Conservation (phyloP, 352 stramenopile species). For the Phytophthora cactorum region DNA sequence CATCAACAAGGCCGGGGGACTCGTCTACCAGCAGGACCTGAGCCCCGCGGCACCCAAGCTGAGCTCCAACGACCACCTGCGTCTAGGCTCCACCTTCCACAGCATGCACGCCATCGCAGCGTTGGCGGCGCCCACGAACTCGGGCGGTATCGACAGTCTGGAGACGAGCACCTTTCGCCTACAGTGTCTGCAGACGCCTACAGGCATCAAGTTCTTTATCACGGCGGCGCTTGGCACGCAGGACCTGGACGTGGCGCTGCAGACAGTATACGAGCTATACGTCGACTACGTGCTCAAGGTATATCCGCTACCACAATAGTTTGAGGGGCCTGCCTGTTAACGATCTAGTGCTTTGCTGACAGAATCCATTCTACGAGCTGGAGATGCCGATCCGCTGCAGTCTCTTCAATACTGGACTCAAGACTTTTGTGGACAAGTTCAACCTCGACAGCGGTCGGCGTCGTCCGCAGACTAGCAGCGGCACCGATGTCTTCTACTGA, state of each 20-base stretch:
- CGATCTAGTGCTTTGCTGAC: background rate
- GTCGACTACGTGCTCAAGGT: conserved; percentile 96
- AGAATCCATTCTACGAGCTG: conserved; percentile 96
- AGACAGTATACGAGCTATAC: conserved; percentile 94
- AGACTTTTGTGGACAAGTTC: conserved; percentile 89
- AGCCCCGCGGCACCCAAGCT: conserved; percentile 85
- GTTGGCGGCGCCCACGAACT: conserved; percentile 81
- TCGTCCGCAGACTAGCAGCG: conserved; percentile 53
- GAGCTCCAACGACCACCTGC: conserved; percentile 92
- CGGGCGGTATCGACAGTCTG: conserved; percentile 91
- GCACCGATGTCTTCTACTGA: conserved; percentile 42
- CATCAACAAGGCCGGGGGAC: conserved; percentile 94
- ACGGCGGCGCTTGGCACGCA: conserved; percentile 87
- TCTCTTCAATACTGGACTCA: conserved; percentile 91
- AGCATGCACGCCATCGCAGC: conserved; percentile 93
- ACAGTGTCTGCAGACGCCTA: conserved; percentile 93
- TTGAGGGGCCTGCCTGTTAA: background rate
- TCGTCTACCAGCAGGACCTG: conserved; percentile 94
- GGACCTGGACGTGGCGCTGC: conserved; percentile 86
- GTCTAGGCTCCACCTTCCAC: conserved; percentile 95
- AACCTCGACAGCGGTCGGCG: conserved; percentile 70
- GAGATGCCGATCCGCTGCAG: conserved; percentile 96
- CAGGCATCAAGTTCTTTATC: conserved; percentile 94
- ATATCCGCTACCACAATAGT: background rate
- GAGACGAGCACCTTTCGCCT: conserved; percentile 93